phyloP scores from a whole-genome alignment of 331 rosid genomes.

The Phaseolus coccineus region DNA sequence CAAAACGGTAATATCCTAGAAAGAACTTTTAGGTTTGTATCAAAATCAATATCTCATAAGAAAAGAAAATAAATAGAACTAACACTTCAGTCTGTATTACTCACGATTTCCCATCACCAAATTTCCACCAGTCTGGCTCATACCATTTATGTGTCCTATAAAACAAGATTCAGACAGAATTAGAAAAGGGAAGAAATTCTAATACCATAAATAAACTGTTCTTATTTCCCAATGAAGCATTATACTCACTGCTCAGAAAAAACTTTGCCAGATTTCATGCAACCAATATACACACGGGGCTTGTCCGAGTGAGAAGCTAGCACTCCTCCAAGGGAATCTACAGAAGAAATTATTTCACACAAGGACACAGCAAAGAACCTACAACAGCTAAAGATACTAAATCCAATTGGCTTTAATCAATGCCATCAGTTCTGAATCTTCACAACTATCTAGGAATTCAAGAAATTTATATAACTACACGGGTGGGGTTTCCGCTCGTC shows the following conservation, averaged over 20 bases:
- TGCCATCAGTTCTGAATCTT: background rate
- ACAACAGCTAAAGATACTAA: background rate
- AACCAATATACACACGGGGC: slow-evolving; percentile 78
- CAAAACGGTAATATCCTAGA: slow-evolving; percentile 17
- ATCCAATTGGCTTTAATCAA: background rate
- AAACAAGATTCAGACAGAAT: slow-evolving; percentile 36
- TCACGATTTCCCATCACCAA: slow-evolving; percentile 82
- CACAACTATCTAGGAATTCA: slow-evolving; percentile 1
- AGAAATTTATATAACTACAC: background rate
- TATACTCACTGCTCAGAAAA: slow-evolving; percentile 70
- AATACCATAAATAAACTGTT: slow-evolving; percentile 24
- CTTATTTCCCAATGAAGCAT: slow-evolving; percentile 36
- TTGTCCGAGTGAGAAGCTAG: slow-evolving; percentile 64
- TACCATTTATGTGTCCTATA: slow-evolving; percentile 78
- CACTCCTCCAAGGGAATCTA: slow-evolving; percentile 79
- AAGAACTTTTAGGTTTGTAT: slow-evolving; percentile 19
- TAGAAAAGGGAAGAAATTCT: slow-evolving; percentile 19
- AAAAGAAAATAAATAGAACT: background rate
- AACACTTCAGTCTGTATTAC: slow-evolving; percentile 36
- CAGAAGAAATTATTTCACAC: slow-evolving; percentile 34
- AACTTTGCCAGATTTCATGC: slow-evolving; percentile 91
- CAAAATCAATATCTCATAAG: background rate
- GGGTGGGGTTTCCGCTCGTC: background rate
- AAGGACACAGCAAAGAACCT: slow-evolving; percentile 19
- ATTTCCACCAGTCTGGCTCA: slow-evolving; percentile 95